Percentiles rank a stretch among this genome's conserved stretches.
Conservation (phyloP, 768 basidiomycete genomes). For the Rubroboletus pulcherrimus region DNA sequence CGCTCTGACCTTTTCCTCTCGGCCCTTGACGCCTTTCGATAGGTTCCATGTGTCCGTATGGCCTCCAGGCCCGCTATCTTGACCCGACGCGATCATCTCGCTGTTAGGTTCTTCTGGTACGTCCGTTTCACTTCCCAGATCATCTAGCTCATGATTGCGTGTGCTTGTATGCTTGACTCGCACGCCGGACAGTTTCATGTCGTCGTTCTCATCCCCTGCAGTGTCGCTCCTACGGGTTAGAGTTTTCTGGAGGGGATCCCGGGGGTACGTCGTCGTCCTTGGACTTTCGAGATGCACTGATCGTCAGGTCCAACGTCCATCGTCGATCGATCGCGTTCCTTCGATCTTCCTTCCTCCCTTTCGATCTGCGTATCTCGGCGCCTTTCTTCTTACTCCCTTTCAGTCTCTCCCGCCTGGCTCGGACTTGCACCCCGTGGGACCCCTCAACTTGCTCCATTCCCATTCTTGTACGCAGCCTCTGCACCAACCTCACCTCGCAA, state of each 20-base stretch:
- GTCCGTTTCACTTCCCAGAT: background rate
- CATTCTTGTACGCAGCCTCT: too few species aligned
- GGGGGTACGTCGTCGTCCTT: background rate
- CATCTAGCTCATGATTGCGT: background rate
- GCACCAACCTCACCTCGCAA: too few species aligned
- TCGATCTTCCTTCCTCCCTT: background rate
- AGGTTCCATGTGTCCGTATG: background rate
- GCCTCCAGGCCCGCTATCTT: background rate
- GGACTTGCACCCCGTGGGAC: background rate
- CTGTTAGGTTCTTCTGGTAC: background rate
- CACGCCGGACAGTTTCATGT: background rate
- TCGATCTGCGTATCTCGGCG: background rate
- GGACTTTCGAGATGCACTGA: background rate
- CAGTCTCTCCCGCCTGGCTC: background rate
- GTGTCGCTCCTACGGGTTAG: background rate
- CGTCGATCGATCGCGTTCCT: background rate
- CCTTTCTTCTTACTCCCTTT: background rate
- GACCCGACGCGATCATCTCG: background rate
- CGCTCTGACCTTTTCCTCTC: background rate
- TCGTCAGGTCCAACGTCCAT: background rate
- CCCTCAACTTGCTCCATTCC: too few species aligned
- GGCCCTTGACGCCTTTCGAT: background rate
- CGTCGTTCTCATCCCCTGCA: background rate
- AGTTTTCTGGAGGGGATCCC: background rate
- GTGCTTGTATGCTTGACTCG: background rate